phyloP scores from a whole-genome alignment of 1,139 yeast genomes.

The Pichia sp. region DNA sequence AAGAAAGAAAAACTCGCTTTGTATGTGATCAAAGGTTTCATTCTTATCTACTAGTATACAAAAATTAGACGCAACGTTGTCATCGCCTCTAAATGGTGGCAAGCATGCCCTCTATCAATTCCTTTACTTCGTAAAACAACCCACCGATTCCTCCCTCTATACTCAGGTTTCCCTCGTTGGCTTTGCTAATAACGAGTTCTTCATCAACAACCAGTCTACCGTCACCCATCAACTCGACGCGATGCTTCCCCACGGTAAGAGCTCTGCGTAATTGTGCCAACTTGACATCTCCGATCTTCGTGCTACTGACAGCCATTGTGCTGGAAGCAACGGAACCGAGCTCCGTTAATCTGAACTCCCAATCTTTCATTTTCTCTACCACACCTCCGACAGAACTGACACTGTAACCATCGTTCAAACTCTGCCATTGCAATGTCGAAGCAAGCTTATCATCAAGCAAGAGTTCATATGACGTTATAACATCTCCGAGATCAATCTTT shows the following conservation, averaged over 20 bases:
- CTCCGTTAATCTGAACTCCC: constrained; percentile 21
- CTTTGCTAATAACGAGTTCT: constrained; percentile 67
- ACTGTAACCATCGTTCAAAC: constrained; percentile 71
- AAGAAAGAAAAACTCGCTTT: too few species aligned
- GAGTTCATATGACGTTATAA: constrained; percentile 66
- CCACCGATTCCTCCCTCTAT: constrained; percentile 74
- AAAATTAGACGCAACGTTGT: neutral
- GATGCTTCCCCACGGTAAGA: constrained; percentile 53
- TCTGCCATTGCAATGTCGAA: constrained; percentile 75
- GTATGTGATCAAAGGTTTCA: too few species aligned
- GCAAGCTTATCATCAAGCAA: constrained; percentile 65
- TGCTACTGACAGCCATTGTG: constrained; percentile 27
- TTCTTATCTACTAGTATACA: neutral
- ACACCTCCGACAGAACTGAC: constrained; percentile 83
- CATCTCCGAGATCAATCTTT: constrained; percentile 52
- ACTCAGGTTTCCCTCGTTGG: constrained; percentile 74
- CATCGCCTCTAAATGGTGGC: constrained; percentile 55
- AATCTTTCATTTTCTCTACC: constrained; percentile 26
- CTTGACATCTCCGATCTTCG: constrained; percentile 86
- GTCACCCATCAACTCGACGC: constrained; percentile 88
- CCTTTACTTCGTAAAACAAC: constrained; percentile 75
- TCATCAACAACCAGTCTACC: constrained; percentile 88
- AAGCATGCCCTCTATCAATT: constrained; percentile 69
- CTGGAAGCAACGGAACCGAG: neutral
- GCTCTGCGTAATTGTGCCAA: constrained; percentile 74